These are phyloP conservation scores for Parietaria judaica DNA, from an alignment of 306 rosid genomes.

Conservation along the genomic window DNA sequence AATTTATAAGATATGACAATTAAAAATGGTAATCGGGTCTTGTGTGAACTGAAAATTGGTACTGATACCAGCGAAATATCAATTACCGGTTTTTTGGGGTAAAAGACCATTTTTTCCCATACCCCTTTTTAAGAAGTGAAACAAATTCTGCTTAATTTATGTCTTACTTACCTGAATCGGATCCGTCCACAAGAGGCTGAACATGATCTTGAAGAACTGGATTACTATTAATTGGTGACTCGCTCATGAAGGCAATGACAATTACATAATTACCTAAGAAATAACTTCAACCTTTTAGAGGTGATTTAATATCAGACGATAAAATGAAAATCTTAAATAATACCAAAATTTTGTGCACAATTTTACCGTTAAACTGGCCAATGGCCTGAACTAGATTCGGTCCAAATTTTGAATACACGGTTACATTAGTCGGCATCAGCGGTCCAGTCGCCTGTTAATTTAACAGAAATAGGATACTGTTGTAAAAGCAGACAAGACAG, in stretches of 20 bases:
- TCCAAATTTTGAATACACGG: constrained; percentile 60
- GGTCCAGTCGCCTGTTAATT: constrained; percentile 73
- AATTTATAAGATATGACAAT: too few relatives aligned
- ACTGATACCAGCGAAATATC: too few relatives aligned
- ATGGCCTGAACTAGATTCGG: constrained; percentile 84
- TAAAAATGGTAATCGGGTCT: too few relatives aligned
- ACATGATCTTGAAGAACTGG: constrained; percentile 54
- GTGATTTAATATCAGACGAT: constrained; percentile 8
- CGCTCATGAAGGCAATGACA: constrained; percentile 62
- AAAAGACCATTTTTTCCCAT: too few relatives aligned
- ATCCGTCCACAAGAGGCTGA: constrained; percentile 40
- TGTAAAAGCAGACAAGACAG: too few relatives aligned
- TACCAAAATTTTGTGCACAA: constrained; percentile 13
- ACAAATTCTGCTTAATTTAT: background rate
- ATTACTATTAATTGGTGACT: constrained; percentile 29
- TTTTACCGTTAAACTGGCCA: constrained; percentile 80
- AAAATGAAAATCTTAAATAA: constrained; percentile 20
- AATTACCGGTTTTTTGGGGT: too few relatives aligned
- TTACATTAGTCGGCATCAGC: constrained; percentile 73
- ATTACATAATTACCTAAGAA: constrained; percentile 65
- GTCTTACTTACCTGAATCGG: constrained; percentile 45
- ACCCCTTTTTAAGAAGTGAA: too few relatives aligned
- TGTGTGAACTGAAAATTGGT: too few relatives aligned
- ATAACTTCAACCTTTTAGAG: constrained; percentile 23
- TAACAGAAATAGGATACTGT: too few relatives aligned